These are phyloP conservation scores for Musa balbisiana DNA, from an alignment of 202 grass and related monocot species.

Conservation along the genomic window DNA sequence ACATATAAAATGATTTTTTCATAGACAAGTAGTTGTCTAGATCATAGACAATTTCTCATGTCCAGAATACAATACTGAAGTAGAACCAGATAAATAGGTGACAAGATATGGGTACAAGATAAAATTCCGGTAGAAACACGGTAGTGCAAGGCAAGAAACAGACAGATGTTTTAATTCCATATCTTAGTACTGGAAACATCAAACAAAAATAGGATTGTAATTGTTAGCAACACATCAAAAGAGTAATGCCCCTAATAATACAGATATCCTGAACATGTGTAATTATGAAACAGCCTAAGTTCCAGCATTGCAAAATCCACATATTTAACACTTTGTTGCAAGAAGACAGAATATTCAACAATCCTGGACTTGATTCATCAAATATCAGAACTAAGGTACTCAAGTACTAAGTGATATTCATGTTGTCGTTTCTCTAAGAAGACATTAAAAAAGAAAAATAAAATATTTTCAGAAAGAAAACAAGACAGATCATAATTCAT, in stretches of 20 bases:
- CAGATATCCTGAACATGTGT: neutral
- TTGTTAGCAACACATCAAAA: conserved; percentile 18
- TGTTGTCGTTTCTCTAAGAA: neutral
- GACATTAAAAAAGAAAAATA: neutral
- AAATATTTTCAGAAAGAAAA: neutral
- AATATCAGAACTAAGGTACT: too few species aligned
- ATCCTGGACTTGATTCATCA: too few species aligned
- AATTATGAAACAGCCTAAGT: too few species aligned
- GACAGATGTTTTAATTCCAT: neutral
- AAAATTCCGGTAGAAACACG: too few species aligned
- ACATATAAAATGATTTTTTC: neutral
- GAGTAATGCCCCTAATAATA: conserved; percentile 4
- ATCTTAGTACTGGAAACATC: neutral
- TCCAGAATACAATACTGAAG: too few species aligned
- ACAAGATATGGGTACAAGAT: neutral
- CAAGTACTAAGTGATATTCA: neutral
- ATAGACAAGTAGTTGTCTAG: too few species aligned
- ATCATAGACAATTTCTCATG: too few species aligned
- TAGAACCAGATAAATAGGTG: neutral
- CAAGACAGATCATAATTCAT: neutral
- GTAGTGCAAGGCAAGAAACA: neutral
- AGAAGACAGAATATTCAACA: too few species aligned
- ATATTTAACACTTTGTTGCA: too few species aligned
- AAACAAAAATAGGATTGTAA: conserved; percentile 19
- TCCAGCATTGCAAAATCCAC: too few species aligned